Percentiles rank a stretch among this genome's conserved stretches.
phyloP scores from a whole-genome alignment of 176 grass and related monocot genomes.

The Eleusine indica region DNA sequence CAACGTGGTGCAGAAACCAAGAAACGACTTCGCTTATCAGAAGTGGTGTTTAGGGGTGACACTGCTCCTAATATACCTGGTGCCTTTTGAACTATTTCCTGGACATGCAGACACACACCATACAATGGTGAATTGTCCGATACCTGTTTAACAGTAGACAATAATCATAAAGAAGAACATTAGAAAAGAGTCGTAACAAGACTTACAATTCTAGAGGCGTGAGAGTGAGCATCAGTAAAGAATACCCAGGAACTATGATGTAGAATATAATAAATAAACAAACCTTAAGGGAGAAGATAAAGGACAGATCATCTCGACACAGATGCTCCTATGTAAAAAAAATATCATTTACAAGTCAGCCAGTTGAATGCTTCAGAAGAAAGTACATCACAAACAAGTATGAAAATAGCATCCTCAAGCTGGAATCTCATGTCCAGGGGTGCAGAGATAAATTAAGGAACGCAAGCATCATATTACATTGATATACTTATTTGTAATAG shows the following conservation, averaged over 20 bases:
- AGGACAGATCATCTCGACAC: constrained; percentile 78
- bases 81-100: constrained; percentile 96
- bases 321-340: constrained; percentile 84
- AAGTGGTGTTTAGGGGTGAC: constrained; percentile 64
- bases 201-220: background rate
- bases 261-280: constrained; percentile 25
- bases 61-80: constrained; percentile 87
- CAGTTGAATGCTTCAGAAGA: constrained; percentile 31
- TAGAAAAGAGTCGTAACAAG: constrained; percentile 1
- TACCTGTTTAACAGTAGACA: constrained; percentile 57
- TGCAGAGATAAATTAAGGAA: constrained; percentile 9
- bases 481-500: background rate
- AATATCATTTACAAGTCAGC: constrained; percentile 43
- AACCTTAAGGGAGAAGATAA: constrained; percentile 96
- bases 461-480: background rate
- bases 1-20: constrained; percentile 96
- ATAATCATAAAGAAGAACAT: constrained; percentile 31
- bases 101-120: constrained; percentile 94
- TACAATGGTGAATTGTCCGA: constrained; percentile 93
- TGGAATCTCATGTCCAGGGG: constrained; percentile 7
- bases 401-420: background rate
- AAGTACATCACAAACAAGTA: background rate
- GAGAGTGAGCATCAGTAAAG: background rate
- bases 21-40: constrained; percentile 79
- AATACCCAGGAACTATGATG: constrained; percentile 29